Conservation (phyloP, 352 stramenopile species). For the Pythium dissimile region DNA sequence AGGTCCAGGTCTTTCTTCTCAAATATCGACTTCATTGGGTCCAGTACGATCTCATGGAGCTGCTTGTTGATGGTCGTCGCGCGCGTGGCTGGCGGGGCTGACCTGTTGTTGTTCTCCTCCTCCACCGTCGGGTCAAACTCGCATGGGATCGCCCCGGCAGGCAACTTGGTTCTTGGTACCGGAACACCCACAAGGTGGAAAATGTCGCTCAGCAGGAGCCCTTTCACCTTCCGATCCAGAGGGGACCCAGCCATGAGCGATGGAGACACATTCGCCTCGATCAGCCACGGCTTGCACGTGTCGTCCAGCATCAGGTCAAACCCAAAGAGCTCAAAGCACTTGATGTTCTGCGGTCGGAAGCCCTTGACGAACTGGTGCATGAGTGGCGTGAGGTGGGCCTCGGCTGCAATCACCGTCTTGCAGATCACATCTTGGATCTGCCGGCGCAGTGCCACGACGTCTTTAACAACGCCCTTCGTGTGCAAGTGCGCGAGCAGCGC, state of each 20-base stretch:
- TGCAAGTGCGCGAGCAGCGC: conserved; percentile 47
- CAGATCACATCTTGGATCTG: conserved; percentile 57
- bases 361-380: conserved; percentile 53
- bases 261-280: conserved; percentile 76
- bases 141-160: conserved; percentile 23
- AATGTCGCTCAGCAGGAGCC: conserved; percentile 74
- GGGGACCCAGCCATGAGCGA: conserved; percentile 78
- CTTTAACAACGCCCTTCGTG: conserved; percentile 25
- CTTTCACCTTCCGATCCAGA: conserved; percentile 71
- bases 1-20: conserved; percentile 48
- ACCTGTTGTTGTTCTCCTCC: background rate
- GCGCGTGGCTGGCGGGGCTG: background rate
- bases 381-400: conserved; percentile 58
- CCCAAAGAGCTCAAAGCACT: conserved; percentile 73
- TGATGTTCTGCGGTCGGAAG: conserved; percentile 21
- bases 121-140: background rate
- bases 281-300: conserved; percentile 54
- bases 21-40: conserved; percentile 36
- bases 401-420: conserved; percentile 71
- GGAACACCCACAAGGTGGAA: conserved; percentile 73
- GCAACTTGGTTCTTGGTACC: conserved; percentile 31
- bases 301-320: conserved; percentile 76
- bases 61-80: conserved; percentile 36
- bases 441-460: conserved; percentile 27
- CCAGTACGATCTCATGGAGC: conserved; percentile 55